Evolutionary conservation across 148 eudicot genomes (phyloP).

Genomic region (Rhododendron molle): DNA sequence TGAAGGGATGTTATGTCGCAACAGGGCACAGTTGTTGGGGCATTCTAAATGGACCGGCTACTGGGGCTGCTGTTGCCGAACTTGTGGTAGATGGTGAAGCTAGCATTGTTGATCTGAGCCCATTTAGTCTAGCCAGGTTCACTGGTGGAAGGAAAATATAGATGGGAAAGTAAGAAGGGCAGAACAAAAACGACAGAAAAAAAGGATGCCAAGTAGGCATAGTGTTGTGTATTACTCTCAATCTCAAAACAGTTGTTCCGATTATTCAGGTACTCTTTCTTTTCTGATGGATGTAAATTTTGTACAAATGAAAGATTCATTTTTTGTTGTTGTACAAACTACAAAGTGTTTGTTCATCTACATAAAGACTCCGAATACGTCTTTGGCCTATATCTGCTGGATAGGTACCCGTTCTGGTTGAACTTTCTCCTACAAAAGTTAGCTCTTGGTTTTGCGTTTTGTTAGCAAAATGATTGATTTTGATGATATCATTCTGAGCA

Average conservation of each 20-base stretch:
- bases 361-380: too few relatives aligned
- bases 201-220: background rate
- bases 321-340: too few relatives aligned
- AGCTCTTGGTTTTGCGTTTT: background rate
- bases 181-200: background rate
- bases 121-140: conserved; percentile 65
- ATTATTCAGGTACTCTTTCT: background rate
- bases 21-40: conserved; percentile 95
- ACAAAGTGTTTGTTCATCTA: background rate
- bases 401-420: background rate
- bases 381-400: background rate
- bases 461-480: background rate
- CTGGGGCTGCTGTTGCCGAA: conserved; percentile 82
- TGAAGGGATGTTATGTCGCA: conserved; percentile 72
- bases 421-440: background rate
- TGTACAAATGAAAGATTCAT: background rate
- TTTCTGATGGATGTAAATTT: background rate
- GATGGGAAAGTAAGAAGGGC: background rate
- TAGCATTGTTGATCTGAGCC: conserved; percentile 52
- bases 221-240: background rate
- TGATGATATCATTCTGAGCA: background rate
- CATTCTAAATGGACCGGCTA: conserved; percentile 85
- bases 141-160: conserved; percentile 13
- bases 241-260: background rate
- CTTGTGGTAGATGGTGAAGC: conserved; percentile 70